Percentiles rank a stretch among this genome's conserved stretches.
These are phyloP conservation scores for Ganoderma sinense DNA, from an alignment of 1,284 basidiomycete species.

Conservation along the genomic window DNA sequence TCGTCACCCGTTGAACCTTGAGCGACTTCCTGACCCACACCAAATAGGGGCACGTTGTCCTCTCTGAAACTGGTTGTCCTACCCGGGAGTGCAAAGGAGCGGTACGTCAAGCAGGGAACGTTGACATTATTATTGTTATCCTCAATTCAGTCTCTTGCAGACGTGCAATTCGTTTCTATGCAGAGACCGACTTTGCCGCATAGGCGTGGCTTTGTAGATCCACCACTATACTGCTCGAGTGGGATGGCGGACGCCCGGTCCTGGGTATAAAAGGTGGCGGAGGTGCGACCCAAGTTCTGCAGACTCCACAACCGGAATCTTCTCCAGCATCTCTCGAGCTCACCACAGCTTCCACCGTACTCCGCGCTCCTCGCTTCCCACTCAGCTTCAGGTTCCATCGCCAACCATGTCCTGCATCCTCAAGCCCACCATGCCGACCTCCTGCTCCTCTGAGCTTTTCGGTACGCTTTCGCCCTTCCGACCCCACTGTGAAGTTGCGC, in stretches of 20 bases:
- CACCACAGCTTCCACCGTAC: background rate
- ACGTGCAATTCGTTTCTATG: background rate
- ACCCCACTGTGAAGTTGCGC: background rate
- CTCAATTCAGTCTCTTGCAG: background rate
- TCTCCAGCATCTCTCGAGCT: background rate
- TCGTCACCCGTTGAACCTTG: background rate
- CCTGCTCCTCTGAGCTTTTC: background rate
- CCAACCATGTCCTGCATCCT: background rate
- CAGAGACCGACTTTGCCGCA: background rate
- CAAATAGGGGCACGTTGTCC: background rate
- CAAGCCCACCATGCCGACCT: constrained; percentile 1
- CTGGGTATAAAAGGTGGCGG: background rate
- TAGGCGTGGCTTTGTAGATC: background rate
- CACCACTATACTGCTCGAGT: background rate
- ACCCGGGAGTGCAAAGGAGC: background rate
- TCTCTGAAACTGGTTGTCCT: background rate
- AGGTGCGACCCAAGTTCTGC: background rate
- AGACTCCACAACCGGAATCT: background rate
- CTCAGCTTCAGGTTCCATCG: background rate
- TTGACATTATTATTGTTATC: background rate
- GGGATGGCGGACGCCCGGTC: background rate
- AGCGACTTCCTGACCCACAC: background rate
- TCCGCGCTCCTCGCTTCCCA: background rate
- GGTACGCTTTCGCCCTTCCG: background rate
- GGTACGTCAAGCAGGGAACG: background rate